Base-by-base conservation (phyloP, 2,329 filamentous ascomycete genomes). In the Claviceps sorghi region DNA sequence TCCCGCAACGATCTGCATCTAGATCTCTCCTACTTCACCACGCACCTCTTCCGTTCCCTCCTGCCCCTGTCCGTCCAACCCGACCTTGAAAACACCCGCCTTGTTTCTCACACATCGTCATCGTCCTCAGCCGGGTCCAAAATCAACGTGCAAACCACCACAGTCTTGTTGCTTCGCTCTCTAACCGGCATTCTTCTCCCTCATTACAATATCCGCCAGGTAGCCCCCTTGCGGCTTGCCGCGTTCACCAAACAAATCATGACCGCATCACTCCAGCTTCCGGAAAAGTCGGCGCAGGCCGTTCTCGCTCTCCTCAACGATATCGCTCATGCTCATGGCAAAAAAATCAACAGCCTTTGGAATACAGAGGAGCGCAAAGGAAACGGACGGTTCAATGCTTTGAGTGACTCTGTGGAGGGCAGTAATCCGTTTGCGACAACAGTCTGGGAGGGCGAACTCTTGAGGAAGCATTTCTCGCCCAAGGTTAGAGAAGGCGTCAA, bases 81-180 rank as follows among this genome's bases (percentile, higher is more conserved):
- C 0, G 88, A 96, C 64, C 82, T 98, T 58, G 93, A 98, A 66
- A 80, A 87, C 55, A 83, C 86, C 48, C 63, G 64, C 43, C 67
- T 65, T n/a, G 61, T 65, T 58, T 62, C 71, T 21, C 58, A 17
- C 22, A 57, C 66, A 54, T 60, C 70, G 22, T 57, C 66, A 54
- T 60, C 70, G 51, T 62, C 66, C 48, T 69, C 69, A 43, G 65
- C 73, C 41, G 60, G 71, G 30, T 74, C 72, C 61, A 93, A 86
- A 66, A 82, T 98, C 71, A 97, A 98, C 70, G 82, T 96, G 52
- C 86, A 95, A 63, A 98, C 93, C 0, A 95, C 90, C 0, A 93
- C 90, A 2, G 89, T 96, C 19, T 82, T 98, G 29, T 80, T 98
- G 51, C 78, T 97, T 55, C 86, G 90, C 57, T 93, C 88, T 50